Evolutionary conservation across 192 early-diverging fungal species (phyloP), one percentile per base, ranked within the genome.

Genomic region (Mortierella hygrophila): DNA sequence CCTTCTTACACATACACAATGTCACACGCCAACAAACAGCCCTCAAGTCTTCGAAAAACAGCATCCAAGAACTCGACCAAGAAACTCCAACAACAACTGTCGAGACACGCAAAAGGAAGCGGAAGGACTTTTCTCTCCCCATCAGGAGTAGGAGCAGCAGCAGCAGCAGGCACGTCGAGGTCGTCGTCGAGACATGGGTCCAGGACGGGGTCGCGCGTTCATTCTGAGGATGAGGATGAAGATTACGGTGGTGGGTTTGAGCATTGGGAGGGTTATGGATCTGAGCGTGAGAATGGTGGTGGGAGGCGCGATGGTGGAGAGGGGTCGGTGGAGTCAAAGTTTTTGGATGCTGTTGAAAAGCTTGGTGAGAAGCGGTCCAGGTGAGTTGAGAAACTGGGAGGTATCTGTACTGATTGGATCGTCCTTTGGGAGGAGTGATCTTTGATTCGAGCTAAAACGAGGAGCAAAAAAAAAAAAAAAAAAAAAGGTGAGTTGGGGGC

Each of bases 351-450:
- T 37, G 87, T 93, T 73, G 90, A 91, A 55, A 80, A 91, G 37
- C 74, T 93, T 18, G 80, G 82, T 75, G 90, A 90, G 55, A 93
- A 88, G 70, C 84, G 92, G 49, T 81, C 90, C 23, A 93, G 92
- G 92, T 91, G 89, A 74, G 38, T 41, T 37, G 32, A 41, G 41
- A 20, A 6, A 69, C 13, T 23, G 54, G 21, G 20, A 15, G 13
- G 54, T 20, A 21, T 55, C 38, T 40, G 38, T 3, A 40, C 38
- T 6, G 38, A 40, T 40, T 3, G 38, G 38, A 40, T 40, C 0
- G 38, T 40, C 4, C 38, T 40, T 40, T 6, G 38, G 20, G 54
- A 21, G 21, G 54, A 20, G 20, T 21, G 11, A 49, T 49, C 2
- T 40, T 40, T 40, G 38, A 6, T 7, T 18, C 4, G 49, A 21